These are phyloP conservation scores for Avena insularis DNA, from an alignment of 176 grass and related monocot species.

Conservation along the genomic window DNA sequence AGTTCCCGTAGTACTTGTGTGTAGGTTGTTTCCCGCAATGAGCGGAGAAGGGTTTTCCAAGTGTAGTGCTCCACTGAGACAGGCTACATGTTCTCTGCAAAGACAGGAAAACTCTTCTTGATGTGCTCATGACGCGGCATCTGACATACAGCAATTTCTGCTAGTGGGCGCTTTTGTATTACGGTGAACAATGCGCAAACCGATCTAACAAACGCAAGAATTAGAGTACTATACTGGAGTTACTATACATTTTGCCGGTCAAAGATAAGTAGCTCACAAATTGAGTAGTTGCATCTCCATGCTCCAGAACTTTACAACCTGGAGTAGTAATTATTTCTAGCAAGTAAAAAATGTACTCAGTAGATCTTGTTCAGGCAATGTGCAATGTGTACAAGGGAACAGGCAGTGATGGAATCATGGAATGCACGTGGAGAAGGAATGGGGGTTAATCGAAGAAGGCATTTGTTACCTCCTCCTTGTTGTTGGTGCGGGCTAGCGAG, in stretches of 20 bases:
- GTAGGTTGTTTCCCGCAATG: slow-evolving; percentile 47
- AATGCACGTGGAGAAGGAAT: slow-evolving; percentile 37
- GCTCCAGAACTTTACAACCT: no score
- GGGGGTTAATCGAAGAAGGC: neutral
- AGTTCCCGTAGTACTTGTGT: slow-evolving; percentile 13
- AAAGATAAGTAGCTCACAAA: no score
- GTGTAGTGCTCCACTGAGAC: slow-evolving; percentile 47
- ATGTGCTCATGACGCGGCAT: slow-evolving; percentile 17
- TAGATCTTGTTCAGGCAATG: neutral
- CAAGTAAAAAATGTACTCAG: neutral
- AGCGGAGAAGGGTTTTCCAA: slow-evolving; percentile 37
- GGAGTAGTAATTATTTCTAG: neutral
- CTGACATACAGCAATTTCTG: slow-evolving; percentile 23
- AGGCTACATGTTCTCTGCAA: slow-evolving; percentile 41
- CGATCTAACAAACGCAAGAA: neutral
- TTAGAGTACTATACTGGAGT: no score
- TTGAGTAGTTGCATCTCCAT: no score
- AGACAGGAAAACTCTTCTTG: slow-evolving; percentile 14
- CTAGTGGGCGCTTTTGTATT: neutral
- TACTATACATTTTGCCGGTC: no score
- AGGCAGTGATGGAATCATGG: slow-evolving; percentile 54
- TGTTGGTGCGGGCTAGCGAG: slow-evolving; percentile 45
- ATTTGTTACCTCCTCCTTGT: slow-evolving; percentile 58
- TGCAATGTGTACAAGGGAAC: slow-evolving; percentile 13
- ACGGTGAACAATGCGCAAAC: neutral